Conservation (phyloP, 176 grass and related monocot species). For the Musa beccarii region DNA sequence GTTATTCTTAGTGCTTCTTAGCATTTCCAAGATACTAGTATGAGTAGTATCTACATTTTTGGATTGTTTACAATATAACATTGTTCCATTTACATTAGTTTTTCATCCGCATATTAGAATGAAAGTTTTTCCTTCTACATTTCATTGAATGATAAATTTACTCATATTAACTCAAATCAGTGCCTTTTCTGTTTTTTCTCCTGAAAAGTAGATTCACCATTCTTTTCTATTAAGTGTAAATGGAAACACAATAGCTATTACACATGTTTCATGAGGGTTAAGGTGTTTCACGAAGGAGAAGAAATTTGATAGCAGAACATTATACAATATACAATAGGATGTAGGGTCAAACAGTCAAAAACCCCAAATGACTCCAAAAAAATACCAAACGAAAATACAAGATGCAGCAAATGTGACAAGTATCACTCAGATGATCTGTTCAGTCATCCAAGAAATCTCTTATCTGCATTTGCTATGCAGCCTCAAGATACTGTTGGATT, state of each 20-base stretch:
- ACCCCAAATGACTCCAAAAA: too few relatives aligned
- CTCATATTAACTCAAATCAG: not conserved
- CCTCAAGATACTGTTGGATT: too few relatives aligned
- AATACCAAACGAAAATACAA: too few relatives aligned
- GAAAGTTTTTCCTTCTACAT: not conserved
- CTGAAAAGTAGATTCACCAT: not conserved
- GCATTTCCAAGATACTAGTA: not conserved
- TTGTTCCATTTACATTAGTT: not conserved
- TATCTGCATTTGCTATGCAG: too few relatives aligned
- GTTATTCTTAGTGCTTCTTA: constrained; percentile 2
- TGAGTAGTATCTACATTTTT: not conserved
- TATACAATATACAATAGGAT: not conserved
- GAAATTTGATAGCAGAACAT: not conserved
- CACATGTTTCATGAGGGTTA: not conserved
- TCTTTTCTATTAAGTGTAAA: not conserved
- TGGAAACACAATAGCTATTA: not conserved
- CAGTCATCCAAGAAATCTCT: too few relatives aligned
- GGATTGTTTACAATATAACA: not conserved
- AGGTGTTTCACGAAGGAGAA: not conserved
- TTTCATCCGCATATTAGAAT: not conserved
- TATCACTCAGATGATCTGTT: too few relatives aligned
- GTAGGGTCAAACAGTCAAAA: too few relatives aligned
- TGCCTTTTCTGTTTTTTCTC: not conserved
- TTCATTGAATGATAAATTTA: not conserved
- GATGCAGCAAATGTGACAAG: too few relatives aligned